A percentile compares a stretch with the other conserved stretches of the same genome.
phyloP scores from a whole-genome alignment of 768 basidiomycete species.

The Austroboletus eburneus region DNA sequence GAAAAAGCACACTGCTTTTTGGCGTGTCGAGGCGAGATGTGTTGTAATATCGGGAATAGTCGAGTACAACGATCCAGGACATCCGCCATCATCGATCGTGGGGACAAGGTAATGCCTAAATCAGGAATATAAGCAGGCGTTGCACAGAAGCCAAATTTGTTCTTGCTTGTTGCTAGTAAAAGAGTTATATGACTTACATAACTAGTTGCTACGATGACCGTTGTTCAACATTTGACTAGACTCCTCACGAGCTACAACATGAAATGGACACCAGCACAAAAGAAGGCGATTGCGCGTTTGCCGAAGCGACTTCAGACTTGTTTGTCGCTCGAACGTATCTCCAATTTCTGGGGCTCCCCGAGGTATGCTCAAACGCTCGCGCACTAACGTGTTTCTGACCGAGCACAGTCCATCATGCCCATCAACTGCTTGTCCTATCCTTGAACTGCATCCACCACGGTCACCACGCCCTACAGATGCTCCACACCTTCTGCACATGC shows the following conservation, averaged over 20 bases:
- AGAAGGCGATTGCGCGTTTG: slow-evolving; percentile 46
- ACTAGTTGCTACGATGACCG: slow-evolving; percentile 18
- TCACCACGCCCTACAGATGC: slow-evolving; percentile 27
- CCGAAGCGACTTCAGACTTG: slow-evolving; percentile 48
- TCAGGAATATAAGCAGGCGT: too few species aligned
- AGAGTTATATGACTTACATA: too few species aligned
- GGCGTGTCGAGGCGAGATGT: too few species aligned
- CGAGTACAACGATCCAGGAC: too few species aligned
- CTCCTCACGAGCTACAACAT: slow-evolving; percentile 23
- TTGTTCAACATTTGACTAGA: slow-evolving; percentile 16
- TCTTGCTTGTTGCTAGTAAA: too few species aligned
- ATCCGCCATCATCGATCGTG: too few species aligned
- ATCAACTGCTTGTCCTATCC: slow-evolving; percentile 52
- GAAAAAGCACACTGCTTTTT: too few species aligned
- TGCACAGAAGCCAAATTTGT: too few species aligned
- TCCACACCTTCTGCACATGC: slow-evolving; percentile 53
- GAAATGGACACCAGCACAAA: slow-evolving; percentile 57
- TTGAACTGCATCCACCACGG: slow-evolving; percentile 45
- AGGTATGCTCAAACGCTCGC: slow-evolving; percentile 37
- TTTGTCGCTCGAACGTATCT: slow-evolving; percentile 63
- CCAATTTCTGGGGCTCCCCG: slow-evolving; percentile 75
- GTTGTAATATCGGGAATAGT: too few species aligned
- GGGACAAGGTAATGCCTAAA: too few species aligned
- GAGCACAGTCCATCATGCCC: slow-evolving; percentile 65
- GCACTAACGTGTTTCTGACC: slow-evolving; percentile 12